A percentile compares a stretch with the other conserved stretches of the same genome.
Conservation (phyloP, 2,329 filamentous ascomycete genomes). For the Coniochaeta ligniaria region DNA sequence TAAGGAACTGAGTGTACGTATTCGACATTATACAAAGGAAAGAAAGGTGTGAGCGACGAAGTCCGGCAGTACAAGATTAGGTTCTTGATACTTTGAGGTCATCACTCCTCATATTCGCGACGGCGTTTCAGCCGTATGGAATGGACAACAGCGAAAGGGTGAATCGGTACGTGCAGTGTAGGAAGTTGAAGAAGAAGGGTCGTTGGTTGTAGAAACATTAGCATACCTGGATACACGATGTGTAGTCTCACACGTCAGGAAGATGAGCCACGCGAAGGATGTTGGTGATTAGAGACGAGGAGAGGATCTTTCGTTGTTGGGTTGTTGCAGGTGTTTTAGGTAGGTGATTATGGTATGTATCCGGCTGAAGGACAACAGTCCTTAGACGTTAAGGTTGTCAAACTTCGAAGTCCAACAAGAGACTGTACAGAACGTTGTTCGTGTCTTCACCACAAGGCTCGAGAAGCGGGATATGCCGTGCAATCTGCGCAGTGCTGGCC, state of each 20-base stretch:
- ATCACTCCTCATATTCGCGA: neutral
- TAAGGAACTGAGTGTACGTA: neutral
- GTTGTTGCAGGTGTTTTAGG: neutral
- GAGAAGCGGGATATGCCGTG: neutral
- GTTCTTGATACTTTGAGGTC: neutral
- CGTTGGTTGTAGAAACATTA: neutral
- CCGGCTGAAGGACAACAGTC: neutral
- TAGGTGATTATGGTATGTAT: neutral
- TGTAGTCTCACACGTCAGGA: neutral
- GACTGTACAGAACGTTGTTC: neutral
- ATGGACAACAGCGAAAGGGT: neutral
- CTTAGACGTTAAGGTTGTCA: neutral
- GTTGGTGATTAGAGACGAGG: neutral
- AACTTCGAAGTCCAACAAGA: neutral
- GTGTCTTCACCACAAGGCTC: neutral
- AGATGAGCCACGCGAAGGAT: neutral
- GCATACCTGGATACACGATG: neutral
- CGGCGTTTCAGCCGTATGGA: neutral
- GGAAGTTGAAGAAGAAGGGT: neutral
- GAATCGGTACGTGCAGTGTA: neutral
- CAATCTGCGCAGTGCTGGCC: neutral
- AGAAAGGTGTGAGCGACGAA: neutral
- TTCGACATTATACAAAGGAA: neutral
- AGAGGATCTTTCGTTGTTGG: neutral
- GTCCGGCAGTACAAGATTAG: neutral